phyloP scores from a whole-genome alignment of 441 rosid genomes.

The Biscutella laevigata region DNA sequence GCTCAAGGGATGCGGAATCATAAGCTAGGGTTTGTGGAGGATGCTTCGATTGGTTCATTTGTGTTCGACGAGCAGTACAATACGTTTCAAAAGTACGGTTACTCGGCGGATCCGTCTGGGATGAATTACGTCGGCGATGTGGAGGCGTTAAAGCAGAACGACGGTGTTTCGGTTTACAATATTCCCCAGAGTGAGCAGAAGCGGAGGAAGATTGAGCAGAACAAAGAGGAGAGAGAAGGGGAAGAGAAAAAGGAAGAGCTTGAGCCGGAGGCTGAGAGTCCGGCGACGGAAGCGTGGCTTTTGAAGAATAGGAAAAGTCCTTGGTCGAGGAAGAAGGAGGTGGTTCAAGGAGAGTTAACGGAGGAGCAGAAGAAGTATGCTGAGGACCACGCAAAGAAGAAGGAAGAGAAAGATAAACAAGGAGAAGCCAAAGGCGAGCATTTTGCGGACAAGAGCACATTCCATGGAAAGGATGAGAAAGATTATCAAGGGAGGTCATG shows the following conservation, averaged over 20 bases:
- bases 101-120: conserved; percentile 89
- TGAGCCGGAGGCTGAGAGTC: conserved; percentile 60
- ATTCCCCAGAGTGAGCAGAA: conserved; percentile 80
- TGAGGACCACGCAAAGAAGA: conserved; percentile 88
- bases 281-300: conserved; percentile 69
- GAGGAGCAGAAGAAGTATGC: conserved; percentile 99
- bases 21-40: conserved; percentile 92
- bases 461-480: conserved; percentile 92
- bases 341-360: conserved; percentile 62
- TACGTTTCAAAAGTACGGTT: conserved; percentile 81
- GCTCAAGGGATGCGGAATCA: conserved; percentile 97
- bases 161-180: conserved; percentile 75
- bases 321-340: conserved; percentile 96
- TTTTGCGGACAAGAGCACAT: conserved; percentile 73
- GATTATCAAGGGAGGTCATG: conserved; percentile 98
- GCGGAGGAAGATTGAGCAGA: conserved; percentile 58
- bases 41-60: conserved; percentile 76
- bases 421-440: conserved; percentile 69
- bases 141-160: conserved; percentile 52
- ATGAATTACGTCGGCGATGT: conserved; percentile 70
- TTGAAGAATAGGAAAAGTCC: conserved; percentile 81
- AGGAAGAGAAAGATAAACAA: conserved; percentile 67
- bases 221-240: conserved; percentile 32
- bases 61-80: conserved; percentile 92
- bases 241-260: conserved; percentile 33